phyloP scores from a whole-genome alignment of 495 filamentous ascomycete genomes.

The Poronia punctata region DNA sequence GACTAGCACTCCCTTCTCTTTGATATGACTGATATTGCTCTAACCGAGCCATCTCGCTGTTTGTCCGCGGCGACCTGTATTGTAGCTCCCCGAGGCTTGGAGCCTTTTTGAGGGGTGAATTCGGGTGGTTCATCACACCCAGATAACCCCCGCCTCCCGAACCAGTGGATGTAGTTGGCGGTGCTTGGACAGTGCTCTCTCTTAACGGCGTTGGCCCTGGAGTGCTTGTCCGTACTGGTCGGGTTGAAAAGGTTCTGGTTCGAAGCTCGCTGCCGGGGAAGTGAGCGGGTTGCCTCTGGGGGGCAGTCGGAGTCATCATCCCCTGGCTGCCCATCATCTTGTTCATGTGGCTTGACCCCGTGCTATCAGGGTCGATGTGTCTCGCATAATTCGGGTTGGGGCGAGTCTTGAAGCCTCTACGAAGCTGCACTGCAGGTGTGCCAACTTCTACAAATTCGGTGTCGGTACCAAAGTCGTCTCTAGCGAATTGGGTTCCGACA shows the following conservation, averaged over 20 bases:
- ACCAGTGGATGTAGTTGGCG: constrained; percentile 12
- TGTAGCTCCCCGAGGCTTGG: constrained; percentile 41
- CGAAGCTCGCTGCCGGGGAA: constrained; percentile 15
- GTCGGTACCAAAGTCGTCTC: constrained; percentile 38
- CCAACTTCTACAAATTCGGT: constrained; percentile 58
- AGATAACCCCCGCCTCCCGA: constrained; percentile 60
- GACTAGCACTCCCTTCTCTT: constrained; percentile 19
- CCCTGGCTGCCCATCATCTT: constrained; percentile 18
- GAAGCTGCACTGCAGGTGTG: constrained; percentile 70
- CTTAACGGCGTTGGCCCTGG: constrained; percentile 20
- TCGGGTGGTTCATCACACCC: constrained; percentile 71
- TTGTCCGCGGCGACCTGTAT: constrained; percentile 41
- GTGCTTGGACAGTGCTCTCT: constrained; percentile 7
- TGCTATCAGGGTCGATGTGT: constrained; percentile 66
- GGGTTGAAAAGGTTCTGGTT: constrained; percentile 11
- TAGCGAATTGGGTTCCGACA: constrained; percentile 67
- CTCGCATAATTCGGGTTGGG: constrained; percentile 84
- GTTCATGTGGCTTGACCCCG: constrained; percentile 5
- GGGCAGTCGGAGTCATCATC: constrained; percentile 26
- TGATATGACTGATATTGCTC: constrained; percentile 33
- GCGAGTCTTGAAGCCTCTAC: constrained; percentile 73
- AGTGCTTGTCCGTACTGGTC: constrained; percentile 13
- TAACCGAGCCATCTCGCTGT: constrained; percentile 45
- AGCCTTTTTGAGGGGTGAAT: constrained; percentile 68
- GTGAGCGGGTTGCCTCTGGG: constrained; percentile 12